Evolutionary conservation across 2,329 filamentous ascomycete genomes (phyloP), one percentile per base, ranked within the genome.

Genomic region (Elsinoe arachidis): DNA sequence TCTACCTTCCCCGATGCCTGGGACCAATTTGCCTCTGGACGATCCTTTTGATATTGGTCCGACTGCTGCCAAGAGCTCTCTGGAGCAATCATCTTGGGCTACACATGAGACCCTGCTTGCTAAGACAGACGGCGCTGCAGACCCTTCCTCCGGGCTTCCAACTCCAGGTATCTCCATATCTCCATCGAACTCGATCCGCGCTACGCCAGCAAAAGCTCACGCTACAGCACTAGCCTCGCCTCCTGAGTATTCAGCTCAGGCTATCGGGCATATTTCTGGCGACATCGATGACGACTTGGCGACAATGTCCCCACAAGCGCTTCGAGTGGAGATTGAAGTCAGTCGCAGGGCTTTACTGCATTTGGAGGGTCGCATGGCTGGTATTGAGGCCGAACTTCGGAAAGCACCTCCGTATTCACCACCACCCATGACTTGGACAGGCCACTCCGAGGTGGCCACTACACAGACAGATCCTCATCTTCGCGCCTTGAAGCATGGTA

Each of bases 1-100:
- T 17, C n/a, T 58, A 39, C 51, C 57, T 3, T 55, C 57, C 14
- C 57, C 51, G n/a, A 58, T 58, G 49, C 57, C 57, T 9, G 57
- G 57, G 9, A 58, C 57, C 10, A 58, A 47, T 38, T 44, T 58
- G 9, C 49, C 57, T 11, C 49, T 58, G 21, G 57, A 58, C 7
- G 57, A 58, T 33, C 49, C 39, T 15, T 58, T 54, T 34, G 57
- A 58, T n/a, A 21, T 6, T n/a, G 30, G 14, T 12, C 19, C 37
- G 2, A 44, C 38, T 15, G 15, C 4, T 19, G 26, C 15, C 23
- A 35, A 30, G 26, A 30, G 26, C 26, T 7, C 9, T 30, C 17
- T 39, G 37, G 37, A 39, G 37, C 37, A 4, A 39, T 10, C 14
- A 39, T 5, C 37, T 30, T 7, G 7, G 9, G 26, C 26, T 7